Conservation (phyloP, 164 flowering plant genomes). For the Vitis labrusca region DNA sequence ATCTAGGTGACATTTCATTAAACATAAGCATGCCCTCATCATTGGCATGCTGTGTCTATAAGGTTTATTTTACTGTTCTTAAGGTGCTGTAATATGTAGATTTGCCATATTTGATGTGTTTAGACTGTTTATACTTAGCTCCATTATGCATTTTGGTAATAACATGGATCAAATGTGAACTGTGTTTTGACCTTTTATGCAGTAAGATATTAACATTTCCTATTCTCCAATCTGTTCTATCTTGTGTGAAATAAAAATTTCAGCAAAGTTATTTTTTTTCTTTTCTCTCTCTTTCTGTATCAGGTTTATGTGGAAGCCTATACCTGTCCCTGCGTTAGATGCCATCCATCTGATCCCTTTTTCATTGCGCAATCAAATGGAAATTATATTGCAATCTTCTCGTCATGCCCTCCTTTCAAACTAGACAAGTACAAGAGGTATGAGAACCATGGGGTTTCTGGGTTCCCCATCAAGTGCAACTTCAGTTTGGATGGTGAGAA, state of each 20-base stretch:
- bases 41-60: background rate
- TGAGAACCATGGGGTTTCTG: conserved; percentile 86
- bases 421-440: conserved; percentile 84
- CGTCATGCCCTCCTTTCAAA: conserved; percentile 70
- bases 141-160: background rate
- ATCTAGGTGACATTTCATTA: too few species aligned
- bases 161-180: background rate
- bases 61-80: background rate
- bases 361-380: conserved; percentile 95
- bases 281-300: conserved; percentile 11
- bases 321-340: conserved; percentile 72
- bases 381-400: conserved; percentile 84
- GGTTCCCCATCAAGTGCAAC: conserved; percentile 88
- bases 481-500: conserved; percentile 75
- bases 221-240: background rate
- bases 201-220: background rate
- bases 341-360: conserved; percentile 70
- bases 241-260: too few species aligned
- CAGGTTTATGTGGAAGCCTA: conserved; percentile 94
- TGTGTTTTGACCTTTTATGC: background rate
- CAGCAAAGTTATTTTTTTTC: conserved; percentile 8
- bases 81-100: background rate
- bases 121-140: background rate
- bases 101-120: background rate
- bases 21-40: too few species aligned